These are phyloP conservation scores for Amylostereum areolatum DNA, from an alignment of 1,284 basidiomycete species.

Conservation along the genomic window DNA sequence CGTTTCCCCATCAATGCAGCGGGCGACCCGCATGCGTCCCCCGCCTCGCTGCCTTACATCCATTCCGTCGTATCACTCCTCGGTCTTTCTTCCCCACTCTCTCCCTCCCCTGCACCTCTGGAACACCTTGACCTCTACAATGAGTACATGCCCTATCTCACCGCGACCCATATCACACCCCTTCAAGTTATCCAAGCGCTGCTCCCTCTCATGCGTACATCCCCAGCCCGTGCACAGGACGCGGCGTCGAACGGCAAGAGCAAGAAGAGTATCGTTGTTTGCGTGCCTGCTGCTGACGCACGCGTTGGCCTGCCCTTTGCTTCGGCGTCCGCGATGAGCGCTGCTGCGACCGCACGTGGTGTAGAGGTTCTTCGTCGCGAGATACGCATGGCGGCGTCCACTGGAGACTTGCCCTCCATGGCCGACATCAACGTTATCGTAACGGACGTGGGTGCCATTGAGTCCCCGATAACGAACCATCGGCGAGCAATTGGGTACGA, in stretches of 20 bases:
- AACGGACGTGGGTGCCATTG: slow-evolving; percentile 63
- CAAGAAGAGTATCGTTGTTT: slow-evolving; percentile 62
- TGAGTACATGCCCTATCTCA: slow-evolving; percentile 63
- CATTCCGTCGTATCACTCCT: slow-evolving; percentile 69
- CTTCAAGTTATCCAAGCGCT: slow-evolving; percentile 71
- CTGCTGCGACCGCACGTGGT: slow-evolving; percentile 61
- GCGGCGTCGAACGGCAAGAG: slow-evolving; percentile 30
- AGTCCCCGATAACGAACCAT: slow-evolving; percentile 24
- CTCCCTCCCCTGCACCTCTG: slow-evolving; percentile 48
- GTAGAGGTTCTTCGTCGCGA: slow-evolving; percentile 69
- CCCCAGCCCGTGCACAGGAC: slow-evolving; percentile 44
- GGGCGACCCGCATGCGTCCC: slow-evolving; percentile 71
- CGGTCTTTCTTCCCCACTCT: slow-evolving; percentile 40
- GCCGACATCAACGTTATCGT: slow-evolving; percentile 55
- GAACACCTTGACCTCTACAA: slow-evolving; percentile 63
- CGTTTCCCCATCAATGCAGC: slow-evolving; percentile 70
- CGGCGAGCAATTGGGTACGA: slow-evolving; percentile 21
- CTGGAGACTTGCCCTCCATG: slow-evolving; percentile 48
- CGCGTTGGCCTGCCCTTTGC: slow-evolving; percentile 68
- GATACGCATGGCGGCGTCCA: slow-evolving; percentile 48
- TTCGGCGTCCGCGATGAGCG: slow-evolving; percentile 64
- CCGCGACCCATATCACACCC: slow-evolving; percentile 66
- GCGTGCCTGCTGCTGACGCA: slow-evolving; percentile 61
- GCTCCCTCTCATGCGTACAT: slow-evolving; percentile 64
- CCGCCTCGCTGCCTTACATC: slow-evolving; percentile 57